Base-by-base conservation (phyloP, 345 rosid genomes). In the Turritis glabra region DNA sequence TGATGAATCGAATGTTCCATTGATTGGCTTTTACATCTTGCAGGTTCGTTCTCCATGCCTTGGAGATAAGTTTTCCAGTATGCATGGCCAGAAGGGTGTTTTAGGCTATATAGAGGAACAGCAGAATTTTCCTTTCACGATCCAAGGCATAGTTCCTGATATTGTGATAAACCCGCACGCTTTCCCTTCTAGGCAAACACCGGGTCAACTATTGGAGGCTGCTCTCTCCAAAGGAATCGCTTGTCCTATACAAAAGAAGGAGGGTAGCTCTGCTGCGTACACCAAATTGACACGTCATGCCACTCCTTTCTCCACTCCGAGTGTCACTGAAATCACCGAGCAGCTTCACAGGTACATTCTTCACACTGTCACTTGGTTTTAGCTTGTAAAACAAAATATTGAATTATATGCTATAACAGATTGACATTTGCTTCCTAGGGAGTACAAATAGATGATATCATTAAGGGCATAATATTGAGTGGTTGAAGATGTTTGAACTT, bases 1-100 rank as follows among this genome's bases (percentile, higher is more conserved):
- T 54, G 56, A 53, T 32, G 48, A 26, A 52, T 40, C 29, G 1
- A 30, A 5, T 29, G 50, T 44, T 64, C 33, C 52, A 32, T 29
- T 47, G 72, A 71, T 71, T 76, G 37, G 41, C 25, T 64, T 44
- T 50, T 46, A 26, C 43, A 55, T 50, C 17, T 54, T 57, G 21
- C 69, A 95, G 97, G 89, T 95, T 69, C 92, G 97, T 18, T 77
- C 90, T 35, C 97, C 99, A 0, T 81, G 89, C 78, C 93, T 89
- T 19, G 99, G 99, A 52, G 97, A 95, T 81, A 95, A 92, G 77
- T 92, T 95, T 64, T 93, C 96, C 3, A 92, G 99, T 82, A 92
- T 95, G 97, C 99, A 92, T 74, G 97, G 99, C 52, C 97, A 92
- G 64, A 95, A 95, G 82, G 99, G 97, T 74, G 99, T 95, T 29